Evolutionary conservation across 2,329 filamentous ascomycete genomes (phyloP), one percentile per base, ranked within the genome.

Genomic region (Ceratocystis smalleyi): DNA sequence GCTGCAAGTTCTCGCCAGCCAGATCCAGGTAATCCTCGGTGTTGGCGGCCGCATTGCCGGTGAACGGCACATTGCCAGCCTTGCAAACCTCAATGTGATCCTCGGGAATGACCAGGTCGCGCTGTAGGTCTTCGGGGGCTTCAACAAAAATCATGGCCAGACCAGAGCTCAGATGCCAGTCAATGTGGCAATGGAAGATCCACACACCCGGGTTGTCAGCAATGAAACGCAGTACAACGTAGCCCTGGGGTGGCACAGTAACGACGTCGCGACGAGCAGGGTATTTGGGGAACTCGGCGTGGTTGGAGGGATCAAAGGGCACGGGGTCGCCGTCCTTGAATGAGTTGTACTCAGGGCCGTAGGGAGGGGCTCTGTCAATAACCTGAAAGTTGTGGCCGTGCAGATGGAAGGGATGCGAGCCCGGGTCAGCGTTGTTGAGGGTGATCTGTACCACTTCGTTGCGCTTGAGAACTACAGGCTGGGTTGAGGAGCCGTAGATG

Each of bases 321-420:
- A 68, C 70, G 32, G 69, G 69, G 40, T 69, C 68, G 30, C 67
- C 68, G 40, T 64, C 67, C 35, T 65, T 67, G 62, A 45, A 64
- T n/a, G 62, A 64, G 63, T 64, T 64, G 51, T 64, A 64, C 45
- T 59, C 54, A 32, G 65, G 27, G 43, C 65, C 65, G 15, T 59
- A 64, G 12, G 62, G 19, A 2, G 65, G 65, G 3, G 59, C 62
- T 55, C 70, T 68, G 59, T 65, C 63, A 40, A 80, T 69, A 27
- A 81, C 73, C 71, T 82, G 82, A 72, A 84, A 83, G 67, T 77
- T 77, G 69, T 84, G 81, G 2, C 82, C 82, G 72, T 86, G 85
- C 1, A 87, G 74, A 72, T 87, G 83, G 76, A 85, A 84, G 0
- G 84, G 84, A 68, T 84, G 81, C 59, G 78, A 82, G 51, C 82